A percentile compares a stretch with the other conserved stretches of the same genome.
Evolutionary conservation across 2,329 filamentous ascomycete species (phyloP).

Genomic region (Ophiostoma ulmi): DNA sequence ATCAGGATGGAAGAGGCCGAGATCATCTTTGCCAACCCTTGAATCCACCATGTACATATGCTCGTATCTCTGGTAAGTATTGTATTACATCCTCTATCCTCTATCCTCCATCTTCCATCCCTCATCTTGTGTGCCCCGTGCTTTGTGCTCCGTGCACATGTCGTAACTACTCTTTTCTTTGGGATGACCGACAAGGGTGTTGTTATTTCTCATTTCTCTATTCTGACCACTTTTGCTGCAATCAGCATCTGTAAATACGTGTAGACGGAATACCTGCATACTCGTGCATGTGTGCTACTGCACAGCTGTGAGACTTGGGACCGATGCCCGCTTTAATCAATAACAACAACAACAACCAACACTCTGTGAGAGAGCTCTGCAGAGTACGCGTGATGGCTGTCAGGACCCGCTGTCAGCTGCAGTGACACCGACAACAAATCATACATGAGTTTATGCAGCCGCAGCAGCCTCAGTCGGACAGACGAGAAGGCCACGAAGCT

Average conservation of each 20-base stretch:
- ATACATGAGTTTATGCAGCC: neutral
- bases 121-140: conserved; percentile 4
- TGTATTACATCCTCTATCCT: neutral
- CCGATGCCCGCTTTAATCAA: neutral
- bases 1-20: neutral
- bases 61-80: neutral
- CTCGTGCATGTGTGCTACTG: conserved; percentile 15
- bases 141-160: conserved; percentile 15
- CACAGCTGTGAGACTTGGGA: conserved; percentile 14
- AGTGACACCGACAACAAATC: conserved; percentile 2
- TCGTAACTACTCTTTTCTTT: neutral
- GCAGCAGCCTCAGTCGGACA: neutral
- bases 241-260: neutral
- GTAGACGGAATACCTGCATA: neutral
- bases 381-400: neutral
- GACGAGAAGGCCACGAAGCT: neutral
- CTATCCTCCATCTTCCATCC: neutral
- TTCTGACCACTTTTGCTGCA: neutral
- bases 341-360: neutral
- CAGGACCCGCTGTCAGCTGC: conserved; percentile 15
- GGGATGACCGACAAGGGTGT: conserved; percentile 5
- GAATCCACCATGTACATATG: neutral
- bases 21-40: neutral
- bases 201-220: neutral
- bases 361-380: too few species aligned